Percentiles rank a stretch among this genome's conserved stretches.
Conservation (phyloP, 768 basidiomycete species). For the Boletus patriciae region DNA sequence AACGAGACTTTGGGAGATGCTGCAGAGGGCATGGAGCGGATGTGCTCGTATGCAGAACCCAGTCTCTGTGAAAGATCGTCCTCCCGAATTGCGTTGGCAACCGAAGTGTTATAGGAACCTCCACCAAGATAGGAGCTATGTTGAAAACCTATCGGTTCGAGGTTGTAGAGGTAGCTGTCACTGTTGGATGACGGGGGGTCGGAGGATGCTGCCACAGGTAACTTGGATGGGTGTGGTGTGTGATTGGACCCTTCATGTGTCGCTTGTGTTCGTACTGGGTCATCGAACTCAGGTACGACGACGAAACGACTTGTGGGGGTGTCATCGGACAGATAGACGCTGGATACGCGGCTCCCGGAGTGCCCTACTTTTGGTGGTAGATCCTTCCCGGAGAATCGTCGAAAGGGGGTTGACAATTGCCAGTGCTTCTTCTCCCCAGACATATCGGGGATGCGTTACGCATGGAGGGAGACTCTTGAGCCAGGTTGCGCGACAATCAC, state of each 20-base stretch:
- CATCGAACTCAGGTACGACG: slow-evolving; percentile 29
- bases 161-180: neutral
- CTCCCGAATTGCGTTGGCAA: neutral
- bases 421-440: slow-evolving; percentile 28
- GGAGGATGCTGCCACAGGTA: neutral
- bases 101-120: neutral
- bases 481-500: neutral
- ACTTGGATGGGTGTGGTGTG: neutral
- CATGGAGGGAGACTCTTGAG: slow-evolving; percentile 8
- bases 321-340: slow-evolving; percentile 23
- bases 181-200: neutral
- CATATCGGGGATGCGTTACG: slow-evolving; percentile 15
- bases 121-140: neutral
- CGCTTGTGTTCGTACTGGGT: slow-evolving; percentile 1
- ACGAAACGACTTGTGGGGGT: slow-evolving; percentile 16
- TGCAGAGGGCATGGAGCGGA: slow-evolving; percentile 22
- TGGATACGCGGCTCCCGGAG: slow-evolving; percentile 17
- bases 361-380: neutral
- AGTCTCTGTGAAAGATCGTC: slow-evolving; percentile 26
- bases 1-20: slow-evolving; percentile 10
- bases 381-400: slow-evolving; percentile 8
- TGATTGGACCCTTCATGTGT: neutral
- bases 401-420: slow-evolving; percentile 26
- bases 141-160: neutral
- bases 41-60: slow-evolving; percentile 22